Percentiles rank a stretch among this genome's conserved stretches.
Evolutionary conservation across 345 rosid genomes (phyloP).

Genomic region (Eucalyptus camaldulensis): DNA sequence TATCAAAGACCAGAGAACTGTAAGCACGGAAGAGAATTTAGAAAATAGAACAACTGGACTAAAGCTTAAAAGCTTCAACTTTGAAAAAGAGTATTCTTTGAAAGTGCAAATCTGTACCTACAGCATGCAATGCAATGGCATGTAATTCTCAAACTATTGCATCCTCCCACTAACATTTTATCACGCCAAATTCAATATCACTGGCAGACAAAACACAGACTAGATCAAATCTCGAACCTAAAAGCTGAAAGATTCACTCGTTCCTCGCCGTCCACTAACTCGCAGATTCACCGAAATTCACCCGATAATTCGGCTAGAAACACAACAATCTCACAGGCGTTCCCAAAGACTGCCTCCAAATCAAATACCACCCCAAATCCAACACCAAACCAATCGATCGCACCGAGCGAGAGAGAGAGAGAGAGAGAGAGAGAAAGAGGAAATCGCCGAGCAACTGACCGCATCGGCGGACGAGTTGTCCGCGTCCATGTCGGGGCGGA

Average conservation of each 20-base stretch:
- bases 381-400: neutral
- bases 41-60: neutral
- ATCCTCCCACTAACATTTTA: neutral
- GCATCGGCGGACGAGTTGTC: conserved; percentile 93
- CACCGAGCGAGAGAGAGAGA: neutral
- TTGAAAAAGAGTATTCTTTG: neutral
- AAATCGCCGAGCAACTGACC: conserved; percentile 19
- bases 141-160: neutral
- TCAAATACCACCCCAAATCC: neutral
- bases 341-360: neutral
- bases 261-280: neutral
- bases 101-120: neutral
- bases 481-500: conserved; percentile 76
- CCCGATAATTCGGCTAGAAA: neutral
- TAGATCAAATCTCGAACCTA: neutral
- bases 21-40: neutral
- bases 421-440: neutral
- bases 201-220: neutral
- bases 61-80: neutral
- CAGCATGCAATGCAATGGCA: neutral
- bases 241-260: neutral
- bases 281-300: neutral
- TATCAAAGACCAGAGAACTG: neutral
- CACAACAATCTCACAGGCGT: neutral
- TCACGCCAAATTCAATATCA: neutral